Base-by-base conservation (phyloP, 768 basidiomycete genomes). In the Dictyophora rubrovolvata region DNA sequence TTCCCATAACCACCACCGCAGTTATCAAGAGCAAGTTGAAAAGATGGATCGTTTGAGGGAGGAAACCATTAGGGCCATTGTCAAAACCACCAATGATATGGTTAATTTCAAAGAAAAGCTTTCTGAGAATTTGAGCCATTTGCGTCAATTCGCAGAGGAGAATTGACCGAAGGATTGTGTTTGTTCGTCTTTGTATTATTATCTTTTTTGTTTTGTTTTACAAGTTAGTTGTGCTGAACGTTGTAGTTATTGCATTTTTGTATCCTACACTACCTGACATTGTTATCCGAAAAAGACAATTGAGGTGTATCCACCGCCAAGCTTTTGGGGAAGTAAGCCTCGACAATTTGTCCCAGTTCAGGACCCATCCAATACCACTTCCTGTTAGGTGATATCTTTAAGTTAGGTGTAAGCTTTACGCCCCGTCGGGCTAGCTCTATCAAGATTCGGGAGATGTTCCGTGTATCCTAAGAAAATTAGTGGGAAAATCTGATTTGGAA, bases 351-450 rank as follows among this genome's bases (percentile, higher is more conserved):
- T 10, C 89, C 89, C 42, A 74, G 72, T 65, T 78, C 82, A n/a
- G 34, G 35, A 65, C 89, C 89, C 91, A 93, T 93, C 91, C 91
- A 93, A 14, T 72, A 72, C 90, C 88, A 93, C 55, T 85, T 78
- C 53, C 80, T 76, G 62, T 78, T 76, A 42, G 82, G 79, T 66
- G 80, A 75, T 64, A 91, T 80, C n/a, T 74, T 62, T 8, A 82
- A 83, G 66, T 94, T 96, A 20, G 91, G 82, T 61, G 81, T 76
- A 62, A 97, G 74, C 59, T 77, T 73, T 34, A 87, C 74, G 28
- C 85, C 84, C 56, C 81, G 79, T 56, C 79, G 72, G 12, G 85
- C 85, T n/a, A 97, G 81, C 65, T 91, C 87, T 53, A 80, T 72
- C 46, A 95, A 69, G 61, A 99, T 84, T 35, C 89, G 82, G 11